Evolutionary conservation across 768 basidiomycete genomes (phyloP).

Genomic region (Coprinellus micaceus): DNA sequence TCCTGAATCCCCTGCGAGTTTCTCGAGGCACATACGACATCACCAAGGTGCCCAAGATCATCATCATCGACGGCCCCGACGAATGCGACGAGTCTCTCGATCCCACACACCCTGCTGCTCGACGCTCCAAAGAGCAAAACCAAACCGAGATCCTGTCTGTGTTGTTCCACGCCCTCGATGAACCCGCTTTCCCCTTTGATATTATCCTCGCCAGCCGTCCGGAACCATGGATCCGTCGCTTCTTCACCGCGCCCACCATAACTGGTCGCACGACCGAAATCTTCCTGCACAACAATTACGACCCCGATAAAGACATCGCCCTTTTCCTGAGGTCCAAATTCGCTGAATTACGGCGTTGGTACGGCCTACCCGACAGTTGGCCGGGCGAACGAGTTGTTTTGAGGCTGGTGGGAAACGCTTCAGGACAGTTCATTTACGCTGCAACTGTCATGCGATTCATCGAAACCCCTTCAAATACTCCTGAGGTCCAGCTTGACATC

Average conservation of each 20-base stretch:
- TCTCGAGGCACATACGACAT: background rate
- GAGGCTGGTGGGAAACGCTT: background rate
- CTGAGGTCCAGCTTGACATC: too few species aligned
- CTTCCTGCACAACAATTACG: background rate
- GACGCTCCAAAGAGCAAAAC: background rate
- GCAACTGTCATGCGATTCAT: too few species aligned
- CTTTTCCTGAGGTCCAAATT: background rate
- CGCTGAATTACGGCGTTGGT: background rate
- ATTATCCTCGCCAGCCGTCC: slow-evolving; percentile 8
- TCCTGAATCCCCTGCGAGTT: background rate
- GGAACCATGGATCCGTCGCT: background rate
- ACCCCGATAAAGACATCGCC: background rate
- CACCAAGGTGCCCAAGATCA: background rate
- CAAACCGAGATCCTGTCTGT: slow-evolving; percentile 3
- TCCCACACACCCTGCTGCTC: background rate
- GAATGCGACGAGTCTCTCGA: slow-evolving; percentile 9
- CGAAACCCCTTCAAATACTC: too few species aligned
- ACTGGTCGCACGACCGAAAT: background rate
- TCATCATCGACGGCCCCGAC: slow-evolving; percentile 12
- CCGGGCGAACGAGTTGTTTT: background rate
- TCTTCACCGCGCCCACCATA: background rate
- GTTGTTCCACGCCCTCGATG: background rate
- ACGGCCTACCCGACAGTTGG: slow-evolving; percentile 6
- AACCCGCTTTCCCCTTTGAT: background rate
- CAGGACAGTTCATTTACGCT: background rate